A percentile compares a stretch with the other conserved stretches of the same genome.
Conservation (phyloP, 164 flowering plant genomes). For the Stephania yunnanensis region DNA sequence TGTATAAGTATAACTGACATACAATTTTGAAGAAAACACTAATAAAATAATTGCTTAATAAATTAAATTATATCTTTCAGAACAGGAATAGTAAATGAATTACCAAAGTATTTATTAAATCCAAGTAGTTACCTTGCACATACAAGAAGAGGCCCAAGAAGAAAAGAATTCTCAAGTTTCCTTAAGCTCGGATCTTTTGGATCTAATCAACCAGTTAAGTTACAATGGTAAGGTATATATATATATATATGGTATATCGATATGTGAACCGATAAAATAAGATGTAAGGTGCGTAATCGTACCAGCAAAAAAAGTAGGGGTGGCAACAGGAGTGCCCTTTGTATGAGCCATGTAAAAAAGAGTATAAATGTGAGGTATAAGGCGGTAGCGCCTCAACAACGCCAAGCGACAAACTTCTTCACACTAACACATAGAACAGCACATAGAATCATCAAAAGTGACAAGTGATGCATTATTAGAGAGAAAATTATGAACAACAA, state of each 20-base stretch:
- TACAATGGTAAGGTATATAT: neutral
- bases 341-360: conserved; percentile 83
- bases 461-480: neutral
- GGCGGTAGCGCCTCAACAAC: conserved; percentile 75
- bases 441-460: neutral
- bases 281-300: conserved; percentile 6
- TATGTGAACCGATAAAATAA: neutral
- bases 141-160: no score
- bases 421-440: conserved; percentile 39
- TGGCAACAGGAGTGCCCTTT: conserved; percentile 69
- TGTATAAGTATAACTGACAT: no score
- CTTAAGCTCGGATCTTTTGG: no score
- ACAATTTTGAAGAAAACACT: neutral
- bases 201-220: conserved; percentile 41
- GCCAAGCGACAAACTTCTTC: conserved; percentile 96
- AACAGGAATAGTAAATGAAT: no score
- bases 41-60: no score
- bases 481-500: no score
- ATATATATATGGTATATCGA: conserved; percentile 1
- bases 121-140: no score
- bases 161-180: no score
- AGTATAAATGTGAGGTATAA: conserved; percentile 77
- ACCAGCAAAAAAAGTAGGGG: conserved; percentile 92
- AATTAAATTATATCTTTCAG: no score
- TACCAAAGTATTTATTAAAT: no score